Evolutionary conservation across 257 asterid species (phyloP).

Genomic region (Solanum bulbocastanum): DNA sequence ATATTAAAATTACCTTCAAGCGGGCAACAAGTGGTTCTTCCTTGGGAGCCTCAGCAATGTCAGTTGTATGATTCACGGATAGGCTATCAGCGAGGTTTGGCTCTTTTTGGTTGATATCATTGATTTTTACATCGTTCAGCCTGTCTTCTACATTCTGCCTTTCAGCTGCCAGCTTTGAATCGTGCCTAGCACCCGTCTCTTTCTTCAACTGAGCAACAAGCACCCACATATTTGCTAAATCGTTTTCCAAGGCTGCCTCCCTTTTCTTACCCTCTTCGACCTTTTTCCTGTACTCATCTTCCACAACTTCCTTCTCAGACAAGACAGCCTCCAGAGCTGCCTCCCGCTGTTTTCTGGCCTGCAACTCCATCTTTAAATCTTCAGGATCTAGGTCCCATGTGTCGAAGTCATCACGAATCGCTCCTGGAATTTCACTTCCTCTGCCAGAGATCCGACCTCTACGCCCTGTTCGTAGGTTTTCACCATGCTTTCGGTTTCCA

Average conservation of each 20-base stretch:
- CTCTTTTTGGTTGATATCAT: slow-evolving; percentile 32
- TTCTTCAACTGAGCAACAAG: slow-evolving; percentile 95
- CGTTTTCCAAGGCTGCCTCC: slow-evolving; percentile 87
- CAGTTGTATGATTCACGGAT: slow-evolving; percentile 21
- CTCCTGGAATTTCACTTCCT: slow-evolving; percentile 45
- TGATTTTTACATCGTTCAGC: slow-evolving; percentile 27
- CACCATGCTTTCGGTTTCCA: slow-evolving; percentile 53
- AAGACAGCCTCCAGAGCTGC: slow-evolving; percentile 76
- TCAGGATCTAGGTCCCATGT: slow-evolving; percentile 73
- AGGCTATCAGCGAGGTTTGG: slow-evolving; percentile 21
- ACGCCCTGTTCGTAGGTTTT: slow-evolving; percentile 42
- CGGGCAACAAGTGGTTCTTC: slow-evolving; percentile 95
- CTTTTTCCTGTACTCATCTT: slow-evolving; percentile 74
- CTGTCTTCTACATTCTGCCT: slow-evolving; percentile 24
- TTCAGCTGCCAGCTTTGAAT: slow-evolving; percentile 26
- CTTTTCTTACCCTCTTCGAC: slow-evolving; percentile 80
- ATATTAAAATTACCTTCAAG: slow-evolving; percentile 48
- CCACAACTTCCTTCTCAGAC: slow-evolving; percentile 79
- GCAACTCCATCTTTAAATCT: slow-evolving; percentile 79
- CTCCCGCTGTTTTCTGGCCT: slow-evolving; percentile 87
- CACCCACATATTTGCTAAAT: slow-evolving; percentile 98
- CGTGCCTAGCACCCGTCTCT: slow-evolving; percentile 40
- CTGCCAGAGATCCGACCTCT: slow-evolving; percentile 53
- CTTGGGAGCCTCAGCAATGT: slow-evolving; percentile 31
- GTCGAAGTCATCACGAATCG: slow-evolving; percentile 54